Percentiles rank a stretch among this genome's conserved stretches.
Evolutionary conservation across 2,329 filamentous ascomycete genomes (phyloP).

Genomic region (Aspergillus alliaceus): DNA sequence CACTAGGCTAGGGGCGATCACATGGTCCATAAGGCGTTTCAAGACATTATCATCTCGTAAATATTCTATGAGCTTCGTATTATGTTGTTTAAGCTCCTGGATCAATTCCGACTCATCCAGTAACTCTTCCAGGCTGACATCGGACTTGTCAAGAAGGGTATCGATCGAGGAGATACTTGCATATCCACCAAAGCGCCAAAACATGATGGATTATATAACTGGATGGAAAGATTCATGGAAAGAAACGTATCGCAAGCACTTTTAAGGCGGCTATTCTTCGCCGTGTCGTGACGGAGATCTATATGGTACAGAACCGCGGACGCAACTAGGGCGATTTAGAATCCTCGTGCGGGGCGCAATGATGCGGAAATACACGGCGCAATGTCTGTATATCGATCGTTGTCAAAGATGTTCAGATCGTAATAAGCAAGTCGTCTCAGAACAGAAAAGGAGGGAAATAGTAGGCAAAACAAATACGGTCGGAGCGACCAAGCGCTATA

Average conservation of each 20-base stretch:
- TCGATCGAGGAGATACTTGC: conserved; percentile 96
- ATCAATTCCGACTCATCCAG: conserved; percentile 95
- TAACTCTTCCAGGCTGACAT: conserved; percentile 92
- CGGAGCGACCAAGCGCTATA: conserved; percentile 31
- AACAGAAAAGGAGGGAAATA: conserved; percentile 11
- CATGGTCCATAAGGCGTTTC: conserved; percentile 83
- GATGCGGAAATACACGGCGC: conserved; percentile 7
- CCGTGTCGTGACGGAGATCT: conserved; percentile 28
- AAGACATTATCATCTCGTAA: conserved; percentile 84
- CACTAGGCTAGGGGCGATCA: conserved; percentile 69
- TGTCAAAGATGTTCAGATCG: conserved; percentile 13
- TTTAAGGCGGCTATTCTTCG: conserved; percentile 21
- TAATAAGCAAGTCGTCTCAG: conserved; percentile 11
- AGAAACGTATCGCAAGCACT: conserved; percentile 19
- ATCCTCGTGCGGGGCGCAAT: conserved; percentile 12
- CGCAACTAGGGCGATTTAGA: conserved; percentile 18
- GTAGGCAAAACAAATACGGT: conserved; percentile 21
- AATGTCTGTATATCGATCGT: conserved; percentile 6
- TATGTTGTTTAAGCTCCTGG: conserved; percentile 97
- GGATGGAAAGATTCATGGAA: conserved; percentile 39
- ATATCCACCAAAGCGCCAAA: conserved; percentile 99
- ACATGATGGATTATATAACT: conserved; percentile 70
- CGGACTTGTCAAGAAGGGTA: conserved; percentile 90
- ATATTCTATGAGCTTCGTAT: conserved; percentile 95
- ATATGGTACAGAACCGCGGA: conserved; percentile 24